A percentile compares a stretch with the other conserved stretches of the same genome.
Conservation (phyloP, 352 stramenopile genomes). For the Phytophthora tubulina region DNA sequence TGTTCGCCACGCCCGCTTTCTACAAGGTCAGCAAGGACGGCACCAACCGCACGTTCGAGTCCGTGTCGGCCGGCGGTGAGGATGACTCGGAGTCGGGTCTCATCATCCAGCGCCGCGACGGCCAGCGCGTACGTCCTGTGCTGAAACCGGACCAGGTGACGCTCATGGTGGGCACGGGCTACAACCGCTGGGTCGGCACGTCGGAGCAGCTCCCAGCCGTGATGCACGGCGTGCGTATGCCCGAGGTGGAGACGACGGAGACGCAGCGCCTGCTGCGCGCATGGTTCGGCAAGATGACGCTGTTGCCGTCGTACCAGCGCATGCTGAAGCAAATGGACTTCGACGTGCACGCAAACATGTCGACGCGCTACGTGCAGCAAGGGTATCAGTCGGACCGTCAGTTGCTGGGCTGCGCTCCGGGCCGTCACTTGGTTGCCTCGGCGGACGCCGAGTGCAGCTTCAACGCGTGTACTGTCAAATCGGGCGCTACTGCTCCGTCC, state of each 20-base stretch:
- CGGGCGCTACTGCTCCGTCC: conserved; percentile 29
- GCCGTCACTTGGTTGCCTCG: conserved; percentile 49
- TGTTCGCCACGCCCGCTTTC: conserved; percentile 60
- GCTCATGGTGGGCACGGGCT: conserved; percentile 71
- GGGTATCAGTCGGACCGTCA: conserved; percentile 36
- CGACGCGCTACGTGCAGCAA: conserved; percentile 46
- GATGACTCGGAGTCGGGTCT: conserved; percentile 56
- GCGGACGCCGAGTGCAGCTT: conserved; percentile 42
- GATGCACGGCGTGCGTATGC: conserved; percentile 71
- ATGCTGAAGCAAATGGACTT: conserved; percentile 64
- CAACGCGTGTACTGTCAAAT: conserved; percentile 44
- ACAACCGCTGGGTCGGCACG: conserved; percentile 60
- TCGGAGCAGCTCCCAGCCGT: conserved; percentile 59
- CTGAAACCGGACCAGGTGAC: conserved; percentile 63
- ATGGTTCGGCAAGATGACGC: conserved; percentile 75
- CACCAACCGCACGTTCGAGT: conserved; percentile 32
- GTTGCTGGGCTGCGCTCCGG: conserved; percentile 50
- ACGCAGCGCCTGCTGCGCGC: conserved; percentile 53
- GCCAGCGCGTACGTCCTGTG: conserved; percentile 55
- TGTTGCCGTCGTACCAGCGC: conserved; percentile 63
- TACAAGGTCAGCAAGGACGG: conserved; percentile 55
- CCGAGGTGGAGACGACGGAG: conserved; percentile 35
- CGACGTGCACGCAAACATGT: conserved; percentile 50
- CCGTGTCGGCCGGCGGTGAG: conserved; percentile 35
- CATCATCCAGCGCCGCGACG: conserved; percentile 58